phyloP scores from a whole-genome alignment of 306 rosid genomes.

The Acacia confusa region DNA sequence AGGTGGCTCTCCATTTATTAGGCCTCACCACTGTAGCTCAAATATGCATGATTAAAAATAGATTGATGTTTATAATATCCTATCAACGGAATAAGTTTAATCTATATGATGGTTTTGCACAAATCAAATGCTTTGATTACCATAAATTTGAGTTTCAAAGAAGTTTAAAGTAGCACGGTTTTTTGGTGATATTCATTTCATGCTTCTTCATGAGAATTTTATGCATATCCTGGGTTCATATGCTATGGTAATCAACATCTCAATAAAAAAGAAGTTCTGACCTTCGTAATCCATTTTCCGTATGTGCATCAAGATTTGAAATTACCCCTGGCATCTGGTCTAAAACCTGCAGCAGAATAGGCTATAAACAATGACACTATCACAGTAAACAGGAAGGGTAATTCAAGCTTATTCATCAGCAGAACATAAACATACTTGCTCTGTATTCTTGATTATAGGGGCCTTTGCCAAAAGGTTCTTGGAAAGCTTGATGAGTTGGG shows the following conservation, averaged over 20 bases:
- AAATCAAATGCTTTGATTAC: background rate
- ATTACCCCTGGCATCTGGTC: conserved; percentile 83
- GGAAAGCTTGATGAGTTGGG: conserved; percentile 74
- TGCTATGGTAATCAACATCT: background rate
- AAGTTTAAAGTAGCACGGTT: too few species aligned
- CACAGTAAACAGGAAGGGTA: background rate
- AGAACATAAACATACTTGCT: conserved; percentile 54
- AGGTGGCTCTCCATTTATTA: background rate
- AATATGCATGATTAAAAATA: conserved; percentile 18
- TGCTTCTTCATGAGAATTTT: background rate
- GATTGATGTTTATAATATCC: background rate
- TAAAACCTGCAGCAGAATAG: conserved; percentile 61
- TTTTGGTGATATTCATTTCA: background rate
- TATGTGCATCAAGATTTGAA: conserved; percentile 79
- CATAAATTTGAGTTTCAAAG: background rate
- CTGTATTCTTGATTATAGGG: conserved; percentile 67
- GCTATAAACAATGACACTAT: background rate
- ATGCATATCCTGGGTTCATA: background rate
- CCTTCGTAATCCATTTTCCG: conserved; percentile 83
- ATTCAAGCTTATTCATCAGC: conserved; percentile 1
- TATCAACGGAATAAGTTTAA: background rate
- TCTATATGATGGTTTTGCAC: background rate
- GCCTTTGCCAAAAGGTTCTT: conserved; percentile 76
- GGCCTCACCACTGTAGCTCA: conserved; percentile 1
- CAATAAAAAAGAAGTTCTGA: conserved; percentile 33